Conservation (phyloP, 108 stramenopile genomes). For the Stephanodiscus minutulus region DNA sequence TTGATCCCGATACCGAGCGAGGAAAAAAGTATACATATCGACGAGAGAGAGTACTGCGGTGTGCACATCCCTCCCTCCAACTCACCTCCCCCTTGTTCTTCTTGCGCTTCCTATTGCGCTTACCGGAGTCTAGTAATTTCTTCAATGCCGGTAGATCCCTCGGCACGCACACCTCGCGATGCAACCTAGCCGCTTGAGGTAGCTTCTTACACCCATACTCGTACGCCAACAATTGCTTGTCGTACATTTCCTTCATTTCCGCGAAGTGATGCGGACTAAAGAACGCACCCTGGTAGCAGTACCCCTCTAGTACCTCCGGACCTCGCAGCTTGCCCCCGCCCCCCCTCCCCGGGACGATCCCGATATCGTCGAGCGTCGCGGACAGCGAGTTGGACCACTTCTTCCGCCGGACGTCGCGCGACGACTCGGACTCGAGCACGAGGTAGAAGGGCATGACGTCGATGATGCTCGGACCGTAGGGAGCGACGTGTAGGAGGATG, state of each 20-base stretch:
- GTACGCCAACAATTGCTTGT: constrained; percentile 53
- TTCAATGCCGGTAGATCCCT: constrained; percentile 63
- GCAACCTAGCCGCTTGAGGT: constrained; percentile 22
- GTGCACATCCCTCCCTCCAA: too few relatives aligned
- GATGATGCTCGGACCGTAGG: constrained; percentile 70
- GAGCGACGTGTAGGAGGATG: constrained; percentile 64
- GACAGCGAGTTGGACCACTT: constrained; percentile 43
- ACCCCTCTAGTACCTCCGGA: constrained; percentile 47
- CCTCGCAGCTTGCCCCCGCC: background rate
- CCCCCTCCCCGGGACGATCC: background rate
- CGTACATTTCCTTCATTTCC: constrained; percentile 55
- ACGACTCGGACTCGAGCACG: constrained; percentile 57
- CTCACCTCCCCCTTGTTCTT: constrained; percentile 38
- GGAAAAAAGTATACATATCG: background rate
- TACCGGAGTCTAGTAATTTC: constrained; percentile 57
- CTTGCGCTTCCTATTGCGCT: constrained; percentile 49
- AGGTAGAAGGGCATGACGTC: constrained; percentile 72
- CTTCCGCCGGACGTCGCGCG: constrained; percentile 24
- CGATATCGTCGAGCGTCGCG: background rate
- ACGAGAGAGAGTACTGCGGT: background rate
- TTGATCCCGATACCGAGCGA: background rate
- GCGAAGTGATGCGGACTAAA: constrained; percentile 76
- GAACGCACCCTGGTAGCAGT: constrained; percentile 70
- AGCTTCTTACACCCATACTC: constrained; percentile 59
- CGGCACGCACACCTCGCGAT: constrained; percentile 51